These are phyloP conservation scores for Beauveria sp. DNA, from an alignment of 2,329 filamentous ascomycete species.

Conservation along the genomic window DNA sequence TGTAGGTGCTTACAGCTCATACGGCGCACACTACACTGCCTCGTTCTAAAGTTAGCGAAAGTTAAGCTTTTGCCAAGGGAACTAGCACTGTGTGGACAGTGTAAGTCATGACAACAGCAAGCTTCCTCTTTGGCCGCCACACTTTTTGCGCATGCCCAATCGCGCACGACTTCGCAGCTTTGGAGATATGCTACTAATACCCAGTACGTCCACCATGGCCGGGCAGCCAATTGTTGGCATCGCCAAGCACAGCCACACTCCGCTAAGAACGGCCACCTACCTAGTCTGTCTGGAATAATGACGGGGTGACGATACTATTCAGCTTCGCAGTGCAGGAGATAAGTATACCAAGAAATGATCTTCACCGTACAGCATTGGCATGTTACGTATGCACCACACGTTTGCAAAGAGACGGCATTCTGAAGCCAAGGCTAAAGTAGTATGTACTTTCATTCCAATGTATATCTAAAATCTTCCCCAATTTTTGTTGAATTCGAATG, in stretches of 20 bases:
- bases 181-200: background rate
- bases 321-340: background rate
- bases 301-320: background rate
- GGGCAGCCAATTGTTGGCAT: background rate
- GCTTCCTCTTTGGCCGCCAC: background rate
- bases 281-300: background rate
- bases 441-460: background rate
- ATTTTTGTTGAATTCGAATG: background rate
- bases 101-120: background rate
- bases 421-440: background rate
- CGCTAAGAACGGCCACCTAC: background rate
- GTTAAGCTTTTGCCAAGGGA: slow-evolving; percentile 1
- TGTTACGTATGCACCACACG: background rate
- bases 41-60: background rate
- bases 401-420: background rate
- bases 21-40: background rate
- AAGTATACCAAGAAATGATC: background rate
- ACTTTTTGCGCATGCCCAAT: background rate
- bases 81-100: background rate
- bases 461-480: background rate
- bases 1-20: background rate
- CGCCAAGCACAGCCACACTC: slow-evolving; percentile 1
- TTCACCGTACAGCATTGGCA: background rate
- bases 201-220: background rate
- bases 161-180: background rate